Evolutionary conservation across 2,329 filamentous ascomycete species (phyloP).

Genomic region (Thermoascus crustaceus): DNA sequence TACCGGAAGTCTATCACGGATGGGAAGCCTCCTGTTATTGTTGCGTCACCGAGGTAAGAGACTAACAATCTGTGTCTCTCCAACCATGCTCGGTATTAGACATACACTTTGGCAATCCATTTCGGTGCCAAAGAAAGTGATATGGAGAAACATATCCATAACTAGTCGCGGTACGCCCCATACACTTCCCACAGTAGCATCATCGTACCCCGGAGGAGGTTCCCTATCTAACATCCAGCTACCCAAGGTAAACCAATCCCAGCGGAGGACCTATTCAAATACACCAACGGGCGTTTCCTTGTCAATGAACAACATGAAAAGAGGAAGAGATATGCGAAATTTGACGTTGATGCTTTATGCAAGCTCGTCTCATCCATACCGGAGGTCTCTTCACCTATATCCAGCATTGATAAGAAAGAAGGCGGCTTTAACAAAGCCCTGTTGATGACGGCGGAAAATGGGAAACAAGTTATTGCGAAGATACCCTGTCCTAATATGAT

Average conservation of each 20-base stretch:
- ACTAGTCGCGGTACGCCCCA: too few relatives aligned
- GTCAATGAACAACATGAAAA: slow-evolving; percentile 17
- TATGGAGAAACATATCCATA: too few relatives aligned
- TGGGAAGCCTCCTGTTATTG: too few relatives aligned
- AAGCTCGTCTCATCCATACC: slow-evolving; percentile 15
- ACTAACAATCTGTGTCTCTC: too few relatives aligned
- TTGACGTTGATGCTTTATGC: slow-evolving; percentile 23
- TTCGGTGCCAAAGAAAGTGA: too few relatives aligned
- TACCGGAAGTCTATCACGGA: too few relatives aligned
- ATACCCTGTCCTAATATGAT: slow-evolving; percentile 14
- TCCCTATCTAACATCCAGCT: too few relatives aligned
- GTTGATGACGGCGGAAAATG: slow-evolving; percentile 16
- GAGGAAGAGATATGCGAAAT: slow-evolving; percentile 19
- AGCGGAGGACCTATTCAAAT: slow-evolving; percentile 15
- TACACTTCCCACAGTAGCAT: too few relatives aligned
- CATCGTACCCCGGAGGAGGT: too few relatives aligned
- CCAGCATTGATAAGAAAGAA: slow-evolving; percentile 24
- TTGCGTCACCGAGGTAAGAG: too few relatives aligned
- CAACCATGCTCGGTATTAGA: too few relatives aligned
- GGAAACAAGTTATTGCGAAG: slow-evolving; percentile 16
- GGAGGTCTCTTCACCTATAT: slow-evolving; percentile 14
- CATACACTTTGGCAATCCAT: too few relatives aligned
- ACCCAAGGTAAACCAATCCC: slow-evolving; percentile 4
- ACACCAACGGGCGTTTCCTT: slow-evolving; percentile 22
- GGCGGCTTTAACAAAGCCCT: slow-evolving; percentile 20